These are phyloP conservation scores for Xylariaceae sp. DNA, from an alignment of 2,329 filamentous ascomycete genomes.

Conservation along the genomic window DNA sequence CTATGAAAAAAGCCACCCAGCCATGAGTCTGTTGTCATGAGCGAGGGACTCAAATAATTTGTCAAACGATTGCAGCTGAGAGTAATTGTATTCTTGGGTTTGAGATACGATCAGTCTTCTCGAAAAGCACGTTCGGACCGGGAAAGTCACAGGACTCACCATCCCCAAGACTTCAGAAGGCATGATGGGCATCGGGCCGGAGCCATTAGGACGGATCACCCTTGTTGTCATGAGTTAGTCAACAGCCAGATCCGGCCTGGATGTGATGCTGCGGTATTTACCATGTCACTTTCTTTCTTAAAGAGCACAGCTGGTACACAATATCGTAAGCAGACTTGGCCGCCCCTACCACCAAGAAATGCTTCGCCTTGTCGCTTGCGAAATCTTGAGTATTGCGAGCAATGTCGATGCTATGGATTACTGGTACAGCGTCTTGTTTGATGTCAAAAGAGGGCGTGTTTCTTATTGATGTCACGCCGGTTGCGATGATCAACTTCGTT, in stretches of 20 bases:
- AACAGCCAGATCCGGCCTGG: too few relatives aligned
- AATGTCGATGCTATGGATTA: conserved; percentile 7
- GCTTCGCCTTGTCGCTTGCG: not conserved
- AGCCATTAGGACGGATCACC: conserved; percentile 13
- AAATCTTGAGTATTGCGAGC: not conserved
- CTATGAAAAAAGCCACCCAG: conserved; percentile 8
- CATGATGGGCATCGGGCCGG: conserved; percentile 16
- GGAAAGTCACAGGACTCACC: too few relatives aligned
- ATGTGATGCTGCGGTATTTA: too few relatives aligned
- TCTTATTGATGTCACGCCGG: conserved; percentile 20
- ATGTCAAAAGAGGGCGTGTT: conserved; percentile 16
- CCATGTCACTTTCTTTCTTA: conserved; percentile 17
- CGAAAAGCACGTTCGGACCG: too few relatives aligned
- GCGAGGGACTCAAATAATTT: conserved; percentile 12
- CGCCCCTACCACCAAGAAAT: conserved; percentile 9
- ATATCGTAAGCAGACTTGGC: conserved; percentile 18
- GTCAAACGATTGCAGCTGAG: conserved; percentile 14
- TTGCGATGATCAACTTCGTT: conserved; percentile 27
- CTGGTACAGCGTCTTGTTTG: conserved; percentile 9
- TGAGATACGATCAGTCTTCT: too few relatives aligned
- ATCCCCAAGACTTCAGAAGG: conserved; percentile 8
- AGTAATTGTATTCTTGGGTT: too few relatives aligned
- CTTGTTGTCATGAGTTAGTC: too few relatives aligned
- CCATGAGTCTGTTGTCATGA: conserved; percentile 8
- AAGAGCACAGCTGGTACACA: conserved; percentile 10